phyloP scores from a whole-genome alignment of 257 asterid species.

The Nicotiana noctiflora region DNA sequence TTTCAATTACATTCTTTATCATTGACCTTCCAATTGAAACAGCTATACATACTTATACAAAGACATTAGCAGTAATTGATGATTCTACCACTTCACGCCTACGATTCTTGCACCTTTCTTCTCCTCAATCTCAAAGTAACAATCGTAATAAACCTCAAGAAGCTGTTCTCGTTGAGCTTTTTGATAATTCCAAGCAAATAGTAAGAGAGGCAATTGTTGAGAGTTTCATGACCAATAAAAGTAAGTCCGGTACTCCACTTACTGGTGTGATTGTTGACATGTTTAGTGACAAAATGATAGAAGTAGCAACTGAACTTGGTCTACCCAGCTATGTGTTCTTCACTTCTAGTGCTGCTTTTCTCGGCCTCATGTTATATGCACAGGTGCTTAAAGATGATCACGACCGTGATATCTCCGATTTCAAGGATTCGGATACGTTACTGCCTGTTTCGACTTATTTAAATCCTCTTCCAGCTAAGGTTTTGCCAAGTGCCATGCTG shows the following conservation, averaged over 20 bases:
- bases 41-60: neutral
- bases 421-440: neutral
- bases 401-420: conserved; percentile 7
- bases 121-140: neutral
- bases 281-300: no score
- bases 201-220: neutral
- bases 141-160: neutral
- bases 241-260: neutral
- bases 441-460: conserved; percentile 18
- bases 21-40: conserved; percentile 13
- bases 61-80: neutral
- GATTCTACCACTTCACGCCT: conserved; percentile 16
- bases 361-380: conserved; percentile 11
- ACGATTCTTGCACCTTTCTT: conserved; percentile 6
- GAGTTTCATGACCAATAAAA: neutral
- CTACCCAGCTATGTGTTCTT: conserved; percentile 33
- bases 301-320: conserved; percentile 28
- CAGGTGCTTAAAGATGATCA: conserved; percentile 6
- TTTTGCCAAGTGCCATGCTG: conserved; percentile 12
- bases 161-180: no score
- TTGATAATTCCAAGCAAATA: no score
- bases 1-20: conserved; percentile 30
- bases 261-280: conserved; percentile 9
- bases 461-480: conserved; percentile 24
- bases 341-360: conserved; percentile 33